Base-by-base conservation (phyloP, 1,284 basidiomycete genomes). In the Cryptococcus sp. region DNA sequence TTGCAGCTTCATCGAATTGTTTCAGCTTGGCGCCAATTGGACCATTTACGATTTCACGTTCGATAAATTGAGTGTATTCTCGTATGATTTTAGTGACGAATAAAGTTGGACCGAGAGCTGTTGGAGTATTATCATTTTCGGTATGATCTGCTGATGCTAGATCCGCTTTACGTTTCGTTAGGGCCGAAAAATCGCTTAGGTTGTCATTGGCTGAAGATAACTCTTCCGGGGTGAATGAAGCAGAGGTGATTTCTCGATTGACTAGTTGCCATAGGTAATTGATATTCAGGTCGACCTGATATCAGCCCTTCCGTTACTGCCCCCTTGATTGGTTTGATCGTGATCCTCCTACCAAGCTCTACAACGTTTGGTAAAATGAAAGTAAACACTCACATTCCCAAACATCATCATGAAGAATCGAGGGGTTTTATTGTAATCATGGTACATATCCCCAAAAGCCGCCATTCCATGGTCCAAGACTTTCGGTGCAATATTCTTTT, bases 241-340 rank as follows among this genome's bases (percentile, higher is more conserved):
- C 48, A 2, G 56, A 36, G 0, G 64, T 54, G 19, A 73, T 50
- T 0, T 66, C 63, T 53, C 69, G 70, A 46, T 69, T 56, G 46
- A 66, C 62, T 19, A 73, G 59, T 50, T 73, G 69, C 63, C 64
- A 72, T 21, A 73, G 63, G 46, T 73, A 72, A 61, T 73, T 73
- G 55, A 73, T 69, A 49, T 73, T 69, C 24, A 73, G 50, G 45
- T 73, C 71, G 50, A 73, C 70, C 70, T 73, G 57, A 7, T 18
- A 7, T 21, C 41, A 32, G 46, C n/a, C n/a, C n/a, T n/a, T n/a
- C n/a, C n/a, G n/a, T n/a, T n/a, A n/a, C n/a, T n/a, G n/a, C n/a
- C n/a, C n/a, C n/a, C n/a, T n/a, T n/a, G n/a, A n/a, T n/a, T n/a
- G n/a, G n/a, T n/a, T n/a, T n/a, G n/a, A n/a, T n/a, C n/a, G n/a